Conservation (phyloP, 2,329 filamentous ascomycete species). For the Teratosphaeria nubilosa region DNA sequence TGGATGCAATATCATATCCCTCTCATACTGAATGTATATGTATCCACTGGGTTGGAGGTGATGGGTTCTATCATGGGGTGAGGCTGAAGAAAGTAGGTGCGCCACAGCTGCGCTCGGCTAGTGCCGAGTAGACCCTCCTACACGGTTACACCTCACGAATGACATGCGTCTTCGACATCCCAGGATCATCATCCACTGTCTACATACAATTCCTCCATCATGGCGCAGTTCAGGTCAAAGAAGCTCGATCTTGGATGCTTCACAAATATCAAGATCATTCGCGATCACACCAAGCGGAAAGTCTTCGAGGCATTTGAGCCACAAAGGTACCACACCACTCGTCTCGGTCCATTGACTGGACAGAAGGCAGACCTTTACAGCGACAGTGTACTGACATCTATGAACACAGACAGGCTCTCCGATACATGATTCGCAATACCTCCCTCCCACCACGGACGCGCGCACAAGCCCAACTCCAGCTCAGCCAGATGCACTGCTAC, state of each 20-base stretch:
- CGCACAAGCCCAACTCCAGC: conserved; percentile 83
- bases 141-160: too few species aligned
- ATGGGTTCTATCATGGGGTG: neutral
- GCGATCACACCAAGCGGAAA: conserved; percentile 94
- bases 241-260: conserved; percentile 83
- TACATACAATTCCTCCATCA: neutral
- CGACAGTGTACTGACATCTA: neutral
- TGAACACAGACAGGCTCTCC: conserved; percentile 58
- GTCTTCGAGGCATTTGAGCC: conserved; percentile 79
- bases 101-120: neutral
- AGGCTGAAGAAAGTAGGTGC: neutral
- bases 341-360: neutral
- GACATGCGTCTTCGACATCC: neutral
- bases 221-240: conserved; percentile 70
- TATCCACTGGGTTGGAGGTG: neutral
- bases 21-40: neutral
- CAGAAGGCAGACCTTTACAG: neutral
- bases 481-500: conserved; percentile 93
- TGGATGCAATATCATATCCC: neutral
- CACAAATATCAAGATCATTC: conserved; percentile 75
- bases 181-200: neutral
- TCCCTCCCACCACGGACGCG: conserved; percentile 70
- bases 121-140: neutral
- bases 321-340: conserved; percentile 56
- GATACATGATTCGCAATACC: conserved; percentile 87